These are phyloP conservation scores for Phyllosticta capitalensis DNA, from an alignment of 2,329 filamentous ascomycete genomes.

Conservation along the genomic window DNA sequence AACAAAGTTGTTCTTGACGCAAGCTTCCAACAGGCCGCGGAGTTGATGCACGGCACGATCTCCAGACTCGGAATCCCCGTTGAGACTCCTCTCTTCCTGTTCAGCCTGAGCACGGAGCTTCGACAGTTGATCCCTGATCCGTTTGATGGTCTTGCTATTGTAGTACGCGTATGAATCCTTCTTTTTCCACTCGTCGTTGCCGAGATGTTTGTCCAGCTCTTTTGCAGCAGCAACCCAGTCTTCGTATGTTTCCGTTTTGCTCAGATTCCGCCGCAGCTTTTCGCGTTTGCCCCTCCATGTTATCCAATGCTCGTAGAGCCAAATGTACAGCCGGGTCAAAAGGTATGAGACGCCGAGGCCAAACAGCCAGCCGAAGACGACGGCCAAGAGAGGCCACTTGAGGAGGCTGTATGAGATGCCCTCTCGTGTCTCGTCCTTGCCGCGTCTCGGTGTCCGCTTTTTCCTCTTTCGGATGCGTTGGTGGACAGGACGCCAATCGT, in stretches of 20 bases:
- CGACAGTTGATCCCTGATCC: constrained; percentile 67
- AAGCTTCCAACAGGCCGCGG: constrained; percentile 70
- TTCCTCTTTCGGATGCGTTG: constrained; percentile 51
- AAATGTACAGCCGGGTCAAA: constrained; percentile 79
- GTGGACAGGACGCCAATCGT: constrained; percentile 89
- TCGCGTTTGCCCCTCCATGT: constrained; percentile 80
- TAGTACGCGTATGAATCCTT: constrained; percentile 70
- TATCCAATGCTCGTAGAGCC: constrained; percentile 81
- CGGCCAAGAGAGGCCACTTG: constrained; percentile 82
- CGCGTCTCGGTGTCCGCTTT: constrained; percentile 34
- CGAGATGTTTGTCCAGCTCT: constrained; percentile 69
- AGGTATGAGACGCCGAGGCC: constrained; percentile 67
- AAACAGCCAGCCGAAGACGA: constrained; percentile 71
- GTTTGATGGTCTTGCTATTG: constrained; percentile 71
- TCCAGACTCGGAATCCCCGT: constrained; percentile 16
- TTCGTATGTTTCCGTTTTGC: constrained; percentile 61
- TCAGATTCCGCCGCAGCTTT: constrained; percentile 59
- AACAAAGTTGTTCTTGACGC: constrained; percentile 95
- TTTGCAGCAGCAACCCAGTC: constrained; percentile 78
- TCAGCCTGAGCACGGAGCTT: constrained; percentile 47
- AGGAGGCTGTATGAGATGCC: constrained; percentile 81
- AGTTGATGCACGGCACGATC: constrained; percentile 61
- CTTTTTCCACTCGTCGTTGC: constrained; percentile 71
- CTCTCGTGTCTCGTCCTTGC: constrained; percentile 85
- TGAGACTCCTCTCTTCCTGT: constrained; percentile 43